Percentiles rank a stretch among this genome's conserved stretches.
phyloP scores from a whole-genome alignment of 192 early-diverging fungal species.

The Dimargaris verticillata region DNA sequence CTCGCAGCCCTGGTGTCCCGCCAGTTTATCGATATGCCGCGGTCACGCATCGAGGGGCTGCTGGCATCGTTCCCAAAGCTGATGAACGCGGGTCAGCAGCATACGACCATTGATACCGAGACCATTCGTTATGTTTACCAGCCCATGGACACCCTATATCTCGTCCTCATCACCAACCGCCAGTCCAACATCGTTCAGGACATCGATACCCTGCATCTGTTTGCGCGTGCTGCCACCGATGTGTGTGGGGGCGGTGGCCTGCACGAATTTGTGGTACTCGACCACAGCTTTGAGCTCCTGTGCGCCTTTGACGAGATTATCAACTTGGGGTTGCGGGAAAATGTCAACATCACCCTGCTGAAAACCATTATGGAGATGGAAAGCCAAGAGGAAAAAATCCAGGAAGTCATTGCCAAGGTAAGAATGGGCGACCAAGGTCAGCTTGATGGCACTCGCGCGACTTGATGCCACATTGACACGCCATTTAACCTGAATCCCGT shows the following conservation, averaged over 20 bases:
- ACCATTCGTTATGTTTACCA: conserved; percentile 97
- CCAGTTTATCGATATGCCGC: conserved; percentile 94
- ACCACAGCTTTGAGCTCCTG: conserved; percentile 76
- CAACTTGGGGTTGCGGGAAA: conserved; percentile 79
- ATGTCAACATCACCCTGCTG: conserved; percentile 80
- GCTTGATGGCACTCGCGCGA: no score
- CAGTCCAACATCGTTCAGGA: conserved; percentile 98
- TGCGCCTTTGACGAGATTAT: conserved; percentile 94
- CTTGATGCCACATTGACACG: no score
- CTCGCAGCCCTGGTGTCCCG: conserved; percentile 65
- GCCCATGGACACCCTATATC: conserved; percentile 83
- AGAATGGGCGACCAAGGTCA: neutral
- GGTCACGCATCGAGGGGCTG: conserved; percentile 90
- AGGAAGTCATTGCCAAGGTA: conserved; percentile 82
- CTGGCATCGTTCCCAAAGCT: conserved; percentile 95
- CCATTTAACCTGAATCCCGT: no score
- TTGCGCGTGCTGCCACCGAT: conserved; percentile 82
- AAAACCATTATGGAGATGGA: conserved; percentile 93
- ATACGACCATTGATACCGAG: conserved; percentile 95
- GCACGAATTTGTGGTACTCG: conserved; percentile 73
- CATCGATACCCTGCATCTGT: conserved; percentile 88
- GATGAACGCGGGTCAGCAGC: conserved; percentile 73
- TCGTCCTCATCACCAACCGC: conserved; percentile 89
- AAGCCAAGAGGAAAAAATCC: conserved; percentile 92
- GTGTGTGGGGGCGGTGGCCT: conserved; percentile 51